Percentiles rank a stretch among this genome's conserved stretches.
These are phyloP conservation scores for Mycena citricolor DNA, from an alignment of 1,284 basidiomycete genomes.

Conservation along the genomic window DNA sequence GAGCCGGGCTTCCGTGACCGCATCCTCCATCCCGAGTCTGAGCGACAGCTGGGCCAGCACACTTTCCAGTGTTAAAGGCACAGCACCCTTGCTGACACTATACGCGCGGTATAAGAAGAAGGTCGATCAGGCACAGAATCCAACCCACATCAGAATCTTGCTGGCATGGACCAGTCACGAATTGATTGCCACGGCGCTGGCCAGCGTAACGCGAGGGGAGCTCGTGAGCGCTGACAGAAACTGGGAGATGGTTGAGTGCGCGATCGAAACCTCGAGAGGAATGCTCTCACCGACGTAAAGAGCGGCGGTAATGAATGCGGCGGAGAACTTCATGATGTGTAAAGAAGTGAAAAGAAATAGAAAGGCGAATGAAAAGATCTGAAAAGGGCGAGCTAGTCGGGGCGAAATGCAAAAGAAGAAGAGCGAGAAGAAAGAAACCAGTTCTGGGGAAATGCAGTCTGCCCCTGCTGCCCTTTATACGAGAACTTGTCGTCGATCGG, in stretches of 20 bases:
- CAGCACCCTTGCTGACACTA: too few species aligned
- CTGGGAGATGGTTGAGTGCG: neutral
- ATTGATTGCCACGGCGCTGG: constrained; percentile 14
- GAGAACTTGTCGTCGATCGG: too few species aligned
- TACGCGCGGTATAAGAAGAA: too few species aligned
- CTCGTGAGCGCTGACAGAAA: constrained; percentile 8
- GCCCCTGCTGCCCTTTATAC: too few species aligned
- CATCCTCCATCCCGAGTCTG: constrained; percentile 10
- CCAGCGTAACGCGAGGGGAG: constrained; percentile 16
- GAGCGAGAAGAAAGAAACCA: too few species aligned
- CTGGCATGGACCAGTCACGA: constrained; percentile 11
- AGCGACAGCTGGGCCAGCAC: constrained; percentile 9
- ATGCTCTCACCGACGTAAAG: constrained; percentile 2
- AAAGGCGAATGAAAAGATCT: too few species aligned
- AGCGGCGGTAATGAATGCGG: constrained; percentile 14
- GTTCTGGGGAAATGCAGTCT: too few species aligned
- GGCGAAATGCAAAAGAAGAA: too few species aligned
- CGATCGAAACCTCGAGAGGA: neutral
- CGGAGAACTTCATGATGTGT: constrained; percentile 17
- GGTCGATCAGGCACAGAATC: too few species aligned
- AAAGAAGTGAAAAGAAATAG: too few species aligned
- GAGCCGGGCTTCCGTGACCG: constrained; percentile 2
- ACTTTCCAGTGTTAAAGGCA: constrained; percentile 6
- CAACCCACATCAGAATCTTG: constrained; percentile 5
- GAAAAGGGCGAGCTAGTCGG: too few species aligned